Conservation (phyloP, 2,329 filamentous ascomycete genomes). For the Diaporthe citrichinensis region DNA sequence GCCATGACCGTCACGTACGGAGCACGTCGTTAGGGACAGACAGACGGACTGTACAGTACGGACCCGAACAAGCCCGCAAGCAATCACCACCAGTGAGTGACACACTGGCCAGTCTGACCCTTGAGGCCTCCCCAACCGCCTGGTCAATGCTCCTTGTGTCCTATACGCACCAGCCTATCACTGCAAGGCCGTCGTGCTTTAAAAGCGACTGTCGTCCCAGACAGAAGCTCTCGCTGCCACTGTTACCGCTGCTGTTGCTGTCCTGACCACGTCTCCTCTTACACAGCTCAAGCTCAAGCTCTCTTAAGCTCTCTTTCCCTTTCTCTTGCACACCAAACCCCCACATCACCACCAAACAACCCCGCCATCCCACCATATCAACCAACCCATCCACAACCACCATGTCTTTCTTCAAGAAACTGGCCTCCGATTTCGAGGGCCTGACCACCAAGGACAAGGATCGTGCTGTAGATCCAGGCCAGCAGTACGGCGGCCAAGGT, state of each 20-base stretch:
- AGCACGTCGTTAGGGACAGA: not conserved
- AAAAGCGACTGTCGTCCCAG: conserved; percentile 33
- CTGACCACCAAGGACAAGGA: conserved; percentile 56
- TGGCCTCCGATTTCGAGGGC: conserved; percentile 56
- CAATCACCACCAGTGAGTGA: conserved; percentile 23
- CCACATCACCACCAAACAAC: conserved; percentile 7
- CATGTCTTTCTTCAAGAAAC: conserved; percentile 56
- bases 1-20: conserved; percentile 10
- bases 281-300: conserved; percentile 17
- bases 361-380: conserved; percentile 21
- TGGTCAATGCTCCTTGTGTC: conserved; percentile 1
- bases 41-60: not conserved
- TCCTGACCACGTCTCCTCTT: conserved; percentile 9
- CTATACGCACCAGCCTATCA: conserved; percentile 31
- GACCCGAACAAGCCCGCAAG: not conserved
- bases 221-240: conserved; percentile 1
- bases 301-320: not conserved
- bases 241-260: not conserved
- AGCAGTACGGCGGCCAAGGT: conserved; percentile 41
- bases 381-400: not conserved
- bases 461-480: conserved; percentile 42
- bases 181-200: conserved; percentile 24
- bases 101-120: conserved; percentile 4
- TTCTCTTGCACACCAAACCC: not conserved
- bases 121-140: conserved; percentile 34